Evolutionary conservation across 2,329 filamentous ascomycete genomes (phyloP), one percentile per base, ranked within the genome.

Genomic region (Teratosphaeria epicoccoides): DNA sequence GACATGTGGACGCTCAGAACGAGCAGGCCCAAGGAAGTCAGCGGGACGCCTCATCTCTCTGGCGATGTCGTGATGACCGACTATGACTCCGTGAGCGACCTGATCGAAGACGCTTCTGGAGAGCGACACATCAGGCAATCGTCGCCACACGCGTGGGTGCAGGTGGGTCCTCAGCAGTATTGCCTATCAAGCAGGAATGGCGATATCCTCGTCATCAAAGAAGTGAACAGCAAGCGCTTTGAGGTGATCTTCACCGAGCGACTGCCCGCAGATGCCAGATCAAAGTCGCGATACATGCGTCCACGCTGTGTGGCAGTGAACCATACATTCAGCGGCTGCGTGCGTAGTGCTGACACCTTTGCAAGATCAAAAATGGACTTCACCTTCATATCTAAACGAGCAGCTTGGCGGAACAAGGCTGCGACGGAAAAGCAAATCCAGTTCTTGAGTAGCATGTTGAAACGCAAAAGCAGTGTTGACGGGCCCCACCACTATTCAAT

Each of bases 71-170:
- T 81, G 0, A 95, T 97, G 63, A 91, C 87, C 6, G 88, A 95
- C 60, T 98, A 97, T 67, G 85, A 87, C 52, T 91, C 85, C 2
- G 83, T 98, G n/a, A 84, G 89, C 57, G 93, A 97, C 62, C 78
- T 98, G 12, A 84, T 98, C 29, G 78, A 84, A 44, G 91, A 97
- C 66, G 84, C 83, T 0, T 85, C 83, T 2, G 81, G 80, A 24
- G 91, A 97, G 62, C 76, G 76, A 44, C 84, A 90, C 63, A 89
- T 97, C 55, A 82, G 88, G 44, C 73, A 78, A 14, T 73, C 94
- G 20, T 95, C 88, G 64, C 76, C 75, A 12, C 74, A 87, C 64
- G 77, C 88, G 0, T 98, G 93, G 93, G 88, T 97, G 1, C 81
- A 85, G 59, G 78, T 91, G 29, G 81, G 77, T n/a, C 72, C 76